Percentiles rank a stretch among this genome's conserved stretches.
Evolutionary conservation across 2,329 filamentous ascomycete species (phyloP).

Genomic region (Aaosphaeria pasadenensis): DNA sequence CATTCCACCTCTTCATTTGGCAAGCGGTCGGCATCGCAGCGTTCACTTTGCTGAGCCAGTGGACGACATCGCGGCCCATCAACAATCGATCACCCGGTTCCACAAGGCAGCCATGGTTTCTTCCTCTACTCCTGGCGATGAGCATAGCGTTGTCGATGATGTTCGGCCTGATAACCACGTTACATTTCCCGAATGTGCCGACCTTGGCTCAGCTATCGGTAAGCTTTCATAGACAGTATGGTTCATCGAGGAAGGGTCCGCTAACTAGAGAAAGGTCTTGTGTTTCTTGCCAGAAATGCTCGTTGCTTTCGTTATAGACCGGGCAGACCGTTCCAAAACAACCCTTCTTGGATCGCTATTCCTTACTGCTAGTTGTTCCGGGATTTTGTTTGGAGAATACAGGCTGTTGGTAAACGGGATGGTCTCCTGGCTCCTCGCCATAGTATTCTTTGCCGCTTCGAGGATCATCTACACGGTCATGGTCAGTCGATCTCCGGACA

Average conservation of each 20-base stretch:
- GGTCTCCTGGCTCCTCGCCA: conserved; percentile 17
- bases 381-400: conserved; percentile 23
- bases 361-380: conserved; percentile 12
- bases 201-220: conserved; percentile 28
- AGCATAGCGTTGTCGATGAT: conserved; percentile 17
- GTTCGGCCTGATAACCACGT: conserved; percentile 22
- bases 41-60: not conserved
- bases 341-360: conserved; percentile 13
- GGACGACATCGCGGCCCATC: no score
- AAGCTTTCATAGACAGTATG: conserved; percentile 4
- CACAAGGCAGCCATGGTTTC: not conserved
- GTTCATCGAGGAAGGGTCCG: not conserved
- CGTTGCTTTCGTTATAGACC: conserved; percentile 6
- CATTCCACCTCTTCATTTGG: conserved; percentile 9
- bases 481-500: conserved; percentile 4
- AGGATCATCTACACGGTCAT: conserved; percentile 9
- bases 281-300: conserved; percentile 14
- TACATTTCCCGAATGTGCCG: conserved; percentile 30
- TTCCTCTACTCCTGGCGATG: not conserved
- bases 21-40: not conserved
- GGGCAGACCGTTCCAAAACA: conserved; percentile 3
- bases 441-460: conserved; percentile 17
- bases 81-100: no score
- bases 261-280: conserved; percentile 8
- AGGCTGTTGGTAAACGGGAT: conserved; percentile 19